Base-by-base conservation (phyloP, 345 rosid species). In the Euphorbia peplus region DNA sequence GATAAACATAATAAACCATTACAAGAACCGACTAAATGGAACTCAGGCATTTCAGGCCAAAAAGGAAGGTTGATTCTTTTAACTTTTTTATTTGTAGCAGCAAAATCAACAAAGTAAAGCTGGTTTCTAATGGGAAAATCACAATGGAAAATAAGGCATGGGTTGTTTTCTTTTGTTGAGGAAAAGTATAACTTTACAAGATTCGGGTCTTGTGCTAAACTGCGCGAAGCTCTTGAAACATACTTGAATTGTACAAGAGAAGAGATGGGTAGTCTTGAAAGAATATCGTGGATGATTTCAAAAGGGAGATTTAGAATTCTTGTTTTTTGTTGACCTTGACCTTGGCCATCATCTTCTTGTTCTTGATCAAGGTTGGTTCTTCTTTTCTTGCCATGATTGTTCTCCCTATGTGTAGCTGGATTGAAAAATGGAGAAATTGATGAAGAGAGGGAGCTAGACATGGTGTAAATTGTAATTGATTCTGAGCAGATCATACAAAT, bases 261-360 rank as follows among this genome's bases (percentile, higher is more conserved):
- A 46, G 74, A 69, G 46, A 72, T 73, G 56, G 97, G 87, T 14
- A 91, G 78, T 64, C 88, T 84, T 19, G 85, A 86, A 4, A 91
- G 81, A 64, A 91, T 88, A 61, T 87, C 91, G 9, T 81, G 19
- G 12, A 80, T 24, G 52, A 91, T 81, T 57, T 91, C 97, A 11
- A 63, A 64, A 1, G 97, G 97, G 24, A 88, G 87, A 54, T 51
- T 48, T 29, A n/a, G n/a, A n/a, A n/a, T n/a, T n/a, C n/a, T n/a
- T n/a, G n/a, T n/a, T n/a, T n/a, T n/a, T n/a, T n/a, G n/a, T 88
- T 90, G 72, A 88, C 59, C 44, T 73, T 75, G 2, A 72, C 73
- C 21, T 50, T 7, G 35, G 73, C 21, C 15, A 11, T 64, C 69
- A 50, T 68, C 59, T 6, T 64, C 71, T 32, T 68, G 54, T 35